Conservation (phyloP, 1,284 basidiomycete species). For the Xerocomus amazonicus region DNA sequence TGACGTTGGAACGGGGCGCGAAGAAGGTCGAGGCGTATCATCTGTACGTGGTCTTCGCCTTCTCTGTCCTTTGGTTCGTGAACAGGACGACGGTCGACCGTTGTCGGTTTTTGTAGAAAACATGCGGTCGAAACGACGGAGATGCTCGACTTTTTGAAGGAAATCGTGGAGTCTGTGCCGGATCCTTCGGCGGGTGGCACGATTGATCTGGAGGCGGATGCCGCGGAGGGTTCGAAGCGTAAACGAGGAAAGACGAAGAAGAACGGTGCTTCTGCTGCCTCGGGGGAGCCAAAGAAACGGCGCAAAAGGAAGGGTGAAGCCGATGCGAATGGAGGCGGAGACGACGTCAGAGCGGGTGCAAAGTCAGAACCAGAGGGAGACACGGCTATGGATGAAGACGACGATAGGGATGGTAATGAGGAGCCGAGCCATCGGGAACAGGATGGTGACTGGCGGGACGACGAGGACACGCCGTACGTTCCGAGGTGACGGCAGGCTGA, state of each 20-base stretch:
- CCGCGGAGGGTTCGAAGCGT: constrained; percentile 46
- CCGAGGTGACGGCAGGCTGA: constrained; percentile 25
- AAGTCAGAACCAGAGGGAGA: constrained; percentile 34
- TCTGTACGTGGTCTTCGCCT: constrained; percentile 58
- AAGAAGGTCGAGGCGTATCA: constrained; percentile 95
- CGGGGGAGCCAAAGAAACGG: constrained; percentile 37
- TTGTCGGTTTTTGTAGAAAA: constrained; percentile 57
- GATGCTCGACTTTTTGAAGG: constrained; percentile 93
- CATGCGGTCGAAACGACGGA: constrained; percentile 87
- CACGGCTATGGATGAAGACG: constrained; percentile 35
- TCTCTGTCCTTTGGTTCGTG: background rate
- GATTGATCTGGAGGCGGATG: constrained; percentile 64
- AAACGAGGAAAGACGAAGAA: constrained; percentile 56
- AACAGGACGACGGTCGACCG: no score
- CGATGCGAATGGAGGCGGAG: constrained; percentile 27
- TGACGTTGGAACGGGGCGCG: constrained; percentile 77
- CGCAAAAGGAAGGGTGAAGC: constrained; percentile 41
- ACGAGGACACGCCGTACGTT: constrained; percentile 33
- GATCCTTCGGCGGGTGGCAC: constrained; percentile 85
- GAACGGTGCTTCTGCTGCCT: constrained; percentile 33
- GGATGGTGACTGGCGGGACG: constrained; percentile 26
- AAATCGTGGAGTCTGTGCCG: constrained; percentile 86
- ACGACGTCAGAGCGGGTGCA: constrained; percentile 29
- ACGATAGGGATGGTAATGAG: constrained; percentile 28
- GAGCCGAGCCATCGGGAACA: constrained; percentile 25